phyloP scores from a whole-genome alignment of 768 basidiomycete species.

The Lyophyllum atratum region DNA sequence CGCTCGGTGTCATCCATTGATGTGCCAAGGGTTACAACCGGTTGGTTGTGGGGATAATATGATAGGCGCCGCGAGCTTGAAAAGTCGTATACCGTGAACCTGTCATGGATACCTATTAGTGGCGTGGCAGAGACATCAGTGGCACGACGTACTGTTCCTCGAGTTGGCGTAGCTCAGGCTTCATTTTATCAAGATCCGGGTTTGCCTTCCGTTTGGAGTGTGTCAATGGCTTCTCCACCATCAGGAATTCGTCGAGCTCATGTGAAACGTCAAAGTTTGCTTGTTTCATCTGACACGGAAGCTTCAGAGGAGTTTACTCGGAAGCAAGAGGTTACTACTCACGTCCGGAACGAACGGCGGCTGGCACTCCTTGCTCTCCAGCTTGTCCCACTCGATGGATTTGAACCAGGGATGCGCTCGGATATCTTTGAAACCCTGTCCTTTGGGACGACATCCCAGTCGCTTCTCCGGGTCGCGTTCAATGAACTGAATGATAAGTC shows the following conservation, averaged over 20 bases:
- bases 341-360: constrained; percentile 95
- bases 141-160: constrained; percentile 85
- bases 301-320: constrained; percentile 5
- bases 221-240: constrained; percentile 98
- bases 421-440: constrained; percentile 77
- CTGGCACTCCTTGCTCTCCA: constrained; percentile 68
- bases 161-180: constrained; percentile 86
- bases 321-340: constrained; percentile 34
- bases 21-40: constrained; percentile 43
- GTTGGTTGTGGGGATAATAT: constrained; percentile 87
- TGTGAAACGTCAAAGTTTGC: constrained; percentile 99
- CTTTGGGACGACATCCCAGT: constrained; percentile 75
- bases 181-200: constrained; percentile 83
- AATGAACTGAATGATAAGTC: constrained; percentile 59
- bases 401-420: constrained; percentile 85
- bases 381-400: constrained; percentile 74
- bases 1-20: constrained; percentile 44
- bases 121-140: too few relatives aligned
- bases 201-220: constrained; percentile 91
- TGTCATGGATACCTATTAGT: constrained; percentile 27
- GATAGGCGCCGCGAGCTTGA: constrained; percentile 69
- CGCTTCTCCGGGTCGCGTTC: constrained; percentile 80
- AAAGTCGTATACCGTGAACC: constrained; percentile 92
- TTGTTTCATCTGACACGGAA: constrained; percentile 71
- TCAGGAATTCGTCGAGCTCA: constrained; percentile 94